A percentile compares a stretch with the other conserved stretches of the same genome.
Evolutionary conservation across 768 basidiomycete species (phyloP).

Genomic region (Podaxis sp.): DNA sequence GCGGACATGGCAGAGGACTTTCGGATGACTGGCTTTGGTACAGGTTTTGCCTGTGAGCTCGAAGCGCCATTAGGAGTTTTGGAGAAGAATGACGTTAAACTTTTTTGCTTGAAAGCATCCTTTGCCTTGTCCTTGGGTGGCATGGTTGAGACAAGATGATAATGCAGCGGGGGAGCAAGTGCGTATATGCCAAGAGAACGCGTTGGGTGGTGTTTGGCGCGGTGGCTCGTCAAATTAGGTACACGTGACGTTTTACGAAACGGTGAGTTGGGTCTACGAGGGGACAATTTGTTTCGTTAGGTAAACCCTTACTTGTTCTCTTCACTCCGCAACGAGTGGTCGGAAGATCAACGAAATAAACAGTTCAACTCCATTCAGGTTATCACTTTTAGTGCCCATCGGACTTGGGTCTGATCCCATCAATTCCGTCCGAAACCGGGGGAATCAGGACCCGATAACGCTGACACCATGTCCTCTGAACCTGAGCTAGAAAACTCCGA

Average conservation of each 20-base stretch:
- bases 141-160: constrained; percentile 25
- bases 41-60: constrained; percentile 24
- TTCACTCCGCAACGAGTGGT: neutral
- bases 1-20: constrained; percentile 16
- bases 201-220: constrained; percentile 9
- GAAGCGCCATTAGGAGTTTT: constrained; percentile 30
- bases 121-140: constrained; percentile 40
- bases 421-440: neutral
- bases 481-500: constrained; percentile 30
- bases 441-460: neutral
- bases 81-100: constrained; percentile 67
- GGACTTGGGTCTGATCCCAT: constrained; percentile 1
- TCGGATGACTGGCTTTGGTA: constrained; percentile 19
- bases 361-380: too few relatives aligned
- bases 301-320: neutral
- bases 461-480: constrained; percentile 1
- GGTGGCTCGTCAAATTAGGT: neutral
- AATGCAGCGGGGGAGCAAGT: neutral
- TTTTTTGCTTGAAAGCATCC: constrained; percentile 67
- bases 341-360: too few relatives aligned
- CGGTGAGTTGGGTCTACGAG: neutral
- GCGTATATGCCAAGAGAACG: neutral
- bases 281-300: neutral
- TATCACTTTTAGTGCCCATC: neutral
- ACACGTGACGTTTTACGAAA: constrained; percentile 7